These are phyloP conservation scores for Excoecaria cochinchinensis DNA, from an alignment of 345 rosid genomes.

Conservation along the genomic window DNA sequence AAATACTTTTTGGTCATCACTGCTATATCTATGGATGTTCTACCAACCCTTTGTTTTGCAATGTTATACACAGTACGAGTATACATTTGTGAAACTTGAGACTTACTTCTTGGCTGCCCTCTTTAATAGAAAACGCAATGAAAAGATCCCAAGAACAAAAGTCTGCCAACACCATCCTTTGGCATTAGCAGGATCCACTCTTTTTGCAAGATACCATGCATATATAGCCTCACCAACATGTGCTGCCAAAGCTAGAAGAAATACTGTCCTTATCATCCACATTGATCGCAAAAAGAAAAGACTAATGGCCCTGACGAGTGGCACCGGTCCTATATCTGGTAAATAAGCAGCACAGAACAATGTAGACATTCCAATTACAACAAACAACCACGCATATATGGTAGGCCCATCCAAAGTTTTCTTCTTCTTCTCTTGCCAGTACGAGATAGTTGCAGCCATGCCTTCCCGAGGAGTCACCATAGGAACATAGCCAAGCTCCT, in stretches of 20 bases:
- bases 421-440: constrained; percentile 70
- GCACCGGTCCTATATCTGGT: constrained; percentile 67
- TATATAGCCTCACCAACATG: constrained; percentile 61
- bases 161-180: constrained; percentile 93
- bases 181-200: constrained; percentile 68
- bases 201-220: constrained; percentile 62
- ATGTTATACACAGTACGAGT: neutral
- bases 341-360: constrained; percentile 56
- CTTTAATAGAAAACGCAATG: constrained; percentile 58
- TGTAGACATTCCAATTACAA: constrained; percentile 46
- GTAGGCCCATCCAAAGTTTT: constrained; percentile 70
- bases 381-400: constrained; percentile 53
- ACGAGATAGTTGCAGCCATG: constrained; percentile 79
- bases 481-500: constrained; percentile 88
- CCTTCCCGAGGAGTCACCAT: constrained; percentile 76
- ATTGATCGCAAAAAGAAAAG: constrained; percentile 62
- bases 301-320: constrained; percentile 43
- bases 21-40: neutral
- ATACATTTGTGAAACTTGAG: neutral
- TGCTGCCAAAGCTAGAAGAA: constrained; percentile 25
- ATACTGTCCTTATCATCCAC: constrained; percentile 41
- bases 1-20: no score
- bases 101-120: constrained; percentile 54
- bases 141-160: constrained; percentile 57
- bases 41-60: neutral